Base-by-base conservation (phyloP, 768 basidiomycete genomes). In the Ephemerocybe angulata region DNA sequence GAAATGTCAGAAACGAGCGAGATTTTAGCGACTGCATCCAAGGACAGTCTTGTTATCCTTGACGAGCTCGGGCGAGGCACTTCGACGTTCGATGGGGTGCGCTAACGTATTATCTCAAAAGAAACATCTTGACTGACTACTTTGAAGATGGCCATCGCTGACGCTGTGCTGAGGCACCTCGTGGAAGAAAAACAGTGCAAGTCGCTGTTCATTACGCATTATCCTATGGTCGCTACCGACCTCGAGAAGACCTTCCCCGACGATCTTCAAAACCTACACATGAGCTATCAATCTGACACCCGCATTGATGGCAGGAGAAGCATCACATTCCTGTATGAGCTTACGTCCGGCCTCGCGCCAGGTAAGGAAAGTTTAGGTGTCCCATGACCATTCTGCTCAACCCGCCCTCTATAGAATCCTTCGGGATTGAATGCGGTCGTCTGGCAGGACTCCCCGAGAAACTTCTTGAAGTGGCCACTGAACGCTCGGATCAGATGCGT, bases 1-100 rank as follows among this genome's bases (percentile, higher is more conserved):
- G 96, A 99, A 70, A 87, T 98, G 78, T 79, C 88, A 4, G 94
- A 98, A 67, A 97, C 95, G 0, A 88, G 86, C 62, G 91, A 97
- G 62, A 94, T 98, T 54, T 70, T 98, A 13, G 79, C 85, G 31
- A 76, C 83, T 3, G 88, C 91, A 1, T 89, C 92, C 0, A 68
- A 77, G 3, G 79, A 78, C 28, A 93, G 90, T 49, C 77, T 98
- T 11, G 89, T 99, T 12, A 88, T 99, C 37, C 76, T 98, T 3
- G 96, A 99, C 63, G 88, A 90, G 64, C 78, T 96, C 10, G 93
- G 93, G 25, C 75, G 93, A 37, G 95, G 96, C 15, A 98, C 94
- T 0, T 88, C 89, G 0, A 96, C 96, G 0, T 93, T 88, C 59
- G 96, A 99, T 66, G 96, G 96, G 13, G 82, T 82, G n/a, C n/a